These are phyloP conservation scores for Viridothelium virens DNA, from an alignment of 495 filamentous ascomycete species.

Conservation along the genomic window DNA sequence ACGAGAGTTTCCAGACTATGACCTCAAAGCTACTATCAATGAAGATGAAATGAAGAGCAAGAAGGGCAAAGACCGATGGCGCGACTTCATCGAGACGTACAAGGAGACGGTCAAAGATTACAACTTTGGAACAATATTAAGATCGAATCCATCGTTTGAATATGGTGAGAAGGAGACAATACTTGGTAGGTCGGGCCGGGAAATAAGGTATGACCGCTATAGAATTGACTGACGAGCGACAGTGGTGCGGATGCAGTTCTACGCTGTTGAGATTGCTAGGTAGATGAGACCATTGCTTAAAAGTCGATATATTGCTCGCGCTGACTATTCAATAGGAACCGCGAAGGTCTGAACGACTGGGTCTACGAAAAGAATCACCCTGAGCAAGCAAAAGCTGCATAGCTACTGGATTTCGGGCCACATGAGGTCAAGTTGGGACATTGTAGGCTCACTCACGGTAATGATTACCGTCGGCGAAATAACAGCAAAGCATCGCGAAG, in stretches of 20 bases:
- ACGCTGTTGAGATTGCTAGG: slow-evolving; percentile 91
- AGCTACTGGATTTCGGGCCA: not conserved
- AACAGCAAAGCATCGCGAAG: no score
- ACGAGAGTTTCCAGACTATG: slow-evolving; percentile 83
- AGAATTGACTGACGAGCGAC: slow-evolving; percentile 8
- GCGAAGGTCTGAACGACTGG: slow-evolving; percentile 89
- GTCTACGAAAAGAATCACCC: slow-evolving; percentile 60
- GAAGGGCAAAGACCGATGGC: slow-evolving; percentile 89
- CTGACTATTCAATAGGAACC: slow-evolving; percentile 52
- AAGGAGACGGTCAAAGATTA: slow-evolving; percentile 89
- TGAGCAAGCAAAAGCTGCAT: slow-evolving; percentile 13
- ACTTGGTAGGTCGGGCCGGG: slow-evolving; percentile 53
- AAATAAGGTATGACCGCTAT: not conserved
- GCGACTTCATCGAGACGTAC: slow-evolving; percentile 87
- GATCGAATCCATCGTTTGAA: slow-evolving; percentile 67
- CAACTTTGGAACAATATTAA: slow-evolving; percentile 93
- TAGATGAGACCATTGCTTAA: slow-evolving; percentile 32
- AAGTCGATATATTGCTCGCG: slow-evolving; percentile 10
- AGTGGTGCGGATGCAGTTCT: slow-evolving; percentile 95
- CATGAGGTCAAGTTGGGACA: no score
- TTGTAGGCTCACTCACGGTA: no score
- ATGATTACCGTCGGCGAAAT: no score
- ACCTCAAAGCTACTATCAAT: slow-evolving; percentile 66
- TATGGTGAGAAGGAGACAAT: slow-evolving; percentile 87
- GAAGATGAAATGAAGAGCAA: slow-evolving; percentile 98